A percentile compares a stretch with the other conserved stretches of the same genome.
Conservation (phyloP, 164 flowering plant genomes). For the Magnolia kwangsiensis region DNA sequence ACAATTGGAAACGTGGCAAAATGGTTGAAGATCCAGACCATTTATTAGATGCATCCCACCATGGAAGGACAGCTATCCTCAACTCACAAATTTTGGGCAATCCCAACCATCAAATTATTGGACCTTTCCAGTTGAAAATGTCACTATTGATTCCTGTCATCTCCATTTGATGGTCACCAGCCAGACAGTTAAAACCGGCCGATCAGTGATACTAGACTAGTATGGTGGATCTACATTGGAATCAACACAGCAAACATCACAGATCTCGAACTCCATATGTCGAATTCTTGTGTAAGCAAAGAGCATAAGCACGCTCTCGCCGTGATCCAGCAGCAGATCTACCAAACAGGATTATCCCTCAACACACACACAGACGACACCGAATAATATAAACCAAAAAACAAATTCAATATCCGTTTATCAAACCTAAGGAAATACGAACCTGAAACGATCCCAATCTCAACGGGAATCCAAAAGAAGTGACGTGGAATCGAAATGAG, state of each 20-base stretch:
- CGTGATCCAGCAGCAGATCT: background rate
- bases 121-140: too few relatives aligned
- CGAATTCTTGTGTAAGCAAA: background rate
- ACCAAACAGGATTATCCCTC: background rate
- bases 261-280: background rate
- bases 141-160: too few relatives aligned
- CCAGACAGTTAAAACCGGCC: too few relatives aligned
- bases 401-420: background rate
- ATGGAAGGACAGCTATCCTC: too few relatives aligned
- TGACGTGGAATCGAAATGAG: background rate
- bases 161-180: too few relatives aligned
- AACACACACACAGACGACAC: background rate
- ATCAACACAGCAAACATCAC: background rate
- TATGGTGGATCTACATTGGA: too few relatives aligned
- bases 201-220: too few relatives aligned
- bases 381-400: background rate
- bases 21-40: too few relatives aligned
- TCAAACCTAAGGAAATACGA: background rate
- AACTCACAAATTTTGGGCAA: too few relatives aligned
- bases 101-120: too few relatives aligned
- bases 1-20: too few relatives aligned
- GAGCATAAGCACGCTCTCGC: background rate
- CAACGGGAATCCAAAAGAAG: background rate
- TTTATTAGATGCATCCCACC: too few relatives aligned
- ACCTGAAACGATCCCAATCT: background rate